Base-by-base conservation (phyloP, 257 asterid species). In the Solanum phureja region DNA sequence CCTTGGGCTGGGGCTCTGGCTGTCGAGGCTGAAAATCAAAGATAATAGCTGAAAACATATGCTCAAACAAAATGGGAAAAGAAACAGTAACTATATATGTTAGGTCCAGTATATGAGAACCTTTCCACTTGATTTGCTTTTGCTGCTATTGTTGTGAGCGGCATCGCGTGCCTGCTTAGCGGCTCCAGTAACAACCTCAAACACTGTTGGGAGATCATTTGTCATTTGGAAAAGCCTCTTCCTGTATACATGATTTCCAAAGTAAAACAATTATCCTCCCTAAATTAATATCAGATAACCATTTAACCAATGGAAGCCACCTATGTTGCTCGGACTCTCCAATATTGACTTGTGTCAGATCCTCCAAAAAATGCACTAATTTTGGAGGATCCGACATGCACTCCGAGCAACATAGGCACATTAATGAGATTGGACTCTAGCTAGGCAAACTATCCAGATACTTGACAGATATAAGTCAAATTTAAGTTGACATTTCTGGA, bases 151-250 rank as follows among this genome's bases (percentile, higher is more conserved):
- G 86, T 87, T 92, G 91, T 86, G 93, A 76, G 89, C 89, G 24
- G 91, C 40, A 68, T 91, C 93, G 37, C 81, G 90, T 6, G 88
- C 91, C 88, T 88, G 94, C 89, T 89, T 92, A 79, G 72, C 94
- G 87, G 89, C 89, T 72, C 93, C 94, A 0, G 90, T 86, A 79
- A 92, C 96, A 86, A 93, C 90, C 89, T 93, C 96, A 68, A 88
- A 92, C 49, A 93, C 90, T 58, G 94, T 92, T 75, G 95, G 95
- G 16, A 91, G 88, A 64, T 92, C 94, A 88, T 92, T 92, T 72
- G 91, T 91, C 96, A 93, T 87, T 90, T 90, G 92, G 88, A 93
- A 93, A 83, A 93, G 96, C 89, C 93, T 90, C 89, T 90, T 93
- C 92, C 96, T 93, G 93, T 52, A 83, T n/a, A 84, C 11, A 86